Evolutionary conservation across 2,329 filamentous ascomycete species (phyloP), one percentile per base, ranked within the genome.

Genomic region (Colletotrichum eleusines): DNA sequence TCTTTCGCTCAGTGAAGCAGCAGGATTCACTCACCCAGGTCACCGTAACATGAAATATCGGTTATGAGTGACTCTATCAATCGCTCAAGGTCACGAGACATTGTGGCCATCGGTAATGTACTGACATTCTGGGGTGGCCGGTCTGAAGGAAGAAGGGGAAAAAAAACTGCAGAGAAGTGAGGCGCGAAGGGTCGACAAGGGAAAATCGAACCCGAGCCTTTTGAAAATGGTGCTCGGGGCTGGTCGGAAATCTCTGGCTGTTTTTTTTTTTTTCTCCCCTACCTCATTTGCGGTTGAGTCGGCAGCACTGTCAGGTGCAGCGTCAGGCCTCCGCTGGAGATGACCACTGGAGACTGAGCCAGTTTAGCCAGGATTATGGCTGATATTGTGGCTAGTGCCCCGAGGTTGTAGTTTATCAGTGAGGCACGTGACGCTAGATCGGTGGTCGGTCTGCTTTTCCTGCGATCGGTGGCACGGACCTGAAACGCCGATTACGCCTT

Each of bases 21-120:
- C 20, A 42, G 35, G 46, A n/a, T 28, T 60, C 35, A 67, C 72
- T 71, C 23, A 74, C 72, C 72, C 23, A 71, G 35, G 23, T 73
- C 71, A 20, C 72, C 72, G 42, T 74, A 72, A 46, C 72, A 74
- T 18, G 72, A 74, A 50, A 73, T 71, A 38, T 74, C 72, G 48
- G 68, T 69, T 28, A 74, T 68, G 35, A 74, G 67, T 48, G 55
- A 71, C 48, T 73, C 67, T 38, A 74, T 72, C 57, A 74, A 48
- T 66, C 64, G 67, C 62, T 74, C 72, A 20, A 74, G 67, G 35
- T 73, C 71, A 28, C 62, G 60, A 35, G 71, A 70, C 72, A 74
- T 74, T 51, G 12, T 66, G 40, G 18, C 35, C n/a, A 23, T 14
- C 23, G 20, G 40, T 16, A 23, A 18, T 1, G 42, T 23, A 35